phyloP scores from a whole-genome alignment of 768 basidiomycete genomes.

The Rhizopogon salebrosus region DNA sequence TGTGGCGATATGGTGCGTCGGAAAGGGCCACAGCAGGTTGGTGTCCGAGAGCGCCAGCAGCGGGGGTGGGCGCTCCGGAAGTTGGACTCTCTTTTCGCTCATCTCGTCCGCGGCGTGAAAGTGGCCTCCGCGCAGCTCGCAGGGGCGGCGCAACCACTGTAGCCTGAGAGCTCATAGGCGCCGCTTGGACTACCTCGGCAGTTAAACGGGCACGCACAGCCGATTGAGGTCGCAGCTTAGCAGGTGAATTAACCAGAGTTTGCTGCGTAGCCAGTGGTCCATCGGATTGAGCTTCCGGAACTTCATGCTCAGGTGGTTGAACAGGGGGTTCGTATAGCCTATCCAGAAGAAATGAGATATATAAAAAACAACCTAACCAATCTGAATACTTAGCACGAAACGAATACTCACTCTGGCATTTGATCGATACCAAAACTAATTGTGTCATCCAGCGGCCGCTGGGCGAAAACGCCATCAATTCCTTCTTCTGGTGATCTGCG shows the following conservation, averaged over 20 bases:
- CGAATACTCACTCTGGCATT: conserved; percentile 10
- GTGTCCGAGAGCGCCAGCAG: not conserved
- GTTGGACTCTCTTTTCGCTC: not conserved
- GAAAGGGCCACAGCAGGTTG: not conserved
- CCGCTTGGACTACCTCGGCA: not conserved
- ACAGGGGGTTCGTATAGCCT: conserved; percentile 3
- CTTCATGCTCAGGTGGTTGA: not conserved
- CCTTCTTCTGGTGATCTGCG: conserved; percentile 5
- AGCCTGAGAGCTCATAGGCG: not conserved
- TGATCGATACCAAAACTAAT: not conserved
- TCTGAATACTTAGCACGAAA: not conserved
- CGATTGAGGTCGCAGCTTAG: not conserved
- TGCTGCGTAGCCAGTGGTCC: conserved; percentile 18
- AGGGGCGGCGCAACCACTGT: not conserved
- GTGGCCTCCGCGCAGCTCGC: not conserved
- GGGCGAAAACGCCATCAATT: conserved; percentile 20
- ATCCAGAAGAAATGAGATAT: not conserved
- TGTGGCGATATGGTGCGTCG: conserved; percentile 12
- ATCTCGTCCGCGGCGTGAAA: not conserved
- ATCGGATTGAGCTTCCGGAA: not conserved
- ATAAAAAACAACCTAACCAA: not conserved
- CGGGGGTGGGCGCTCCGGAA: not conserved
- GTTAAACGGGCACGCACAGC: not conserved
- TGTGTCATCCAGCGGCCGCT: conserved; percentile 4
- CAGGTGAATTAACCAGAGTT: conserved; percentile 20